Evolutionary conservation across 768 basidiomycete genomes (phyloP).

Genomic region (Naganishia friedmannii): DNA sequence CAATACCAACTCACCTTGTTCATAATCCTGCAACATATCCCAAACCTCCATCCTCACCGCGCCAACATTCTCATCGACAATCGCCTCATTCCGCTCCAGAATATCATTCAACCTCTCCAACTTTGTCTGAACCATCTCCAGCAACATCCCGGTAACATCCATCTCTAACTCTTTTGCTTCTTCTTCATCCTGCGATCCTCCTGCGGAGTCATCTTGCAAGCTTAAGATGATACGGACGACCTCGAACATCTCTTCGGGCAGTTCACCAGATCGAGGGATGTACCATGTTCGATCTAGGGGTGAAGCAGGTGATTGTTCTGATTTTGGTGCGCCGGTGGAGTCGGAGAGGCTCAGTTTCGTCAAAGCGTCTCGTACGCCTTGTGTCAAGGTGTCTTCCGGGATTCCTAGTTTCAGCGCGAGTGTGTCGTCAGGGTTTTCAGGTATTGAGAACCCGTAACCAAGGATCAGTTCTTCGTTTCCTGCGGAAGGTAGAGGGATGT

Average conservation of each 20-base stretch:
- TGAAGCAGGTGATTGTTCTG: slow-evolving; percentile 54
- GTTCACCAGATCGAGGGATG: slow-evolving; percentile 35
- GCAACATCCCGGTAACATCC: slow-evolving; percentile 65
- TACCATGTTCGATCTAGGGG: slow-evolving; percentile 14
- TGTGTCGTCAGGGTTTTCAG: slow-evolving; percentile 78
- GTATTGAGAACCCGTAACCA: slow-evolving; percentile 78
- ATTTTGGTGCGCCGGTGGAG: slow-evolving; percentile 53
- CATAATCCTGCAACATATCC: slow-evolving; percentile 66
- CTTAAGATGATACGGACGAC: slow-evolving; percentile 49
- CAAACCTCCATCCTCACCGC: slow-evolving; percentile 61
- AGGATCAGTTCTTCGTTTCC: slow-evolving; percentile 82
- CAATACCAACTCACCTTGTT: slow-evolving; percentile 58
- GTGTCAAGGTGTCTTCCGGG: slow-evolving; percentile 32
- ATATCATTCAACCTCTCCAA: slow-evolving; percentile 37
- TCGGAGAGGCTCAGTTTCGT: slow-evolving; percentile 46
- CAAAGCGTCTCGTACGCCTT: slow-evolving; percentile 39
- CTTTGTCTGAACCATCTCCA: slow-evolving; percentile 62
- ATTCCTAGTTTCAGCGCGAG: slow-evolving; percentile 75
- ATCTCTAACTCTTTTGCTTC: slow-evolving; percentile 60
- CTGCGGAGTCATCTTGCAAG: slow-evolving; percentile 43
- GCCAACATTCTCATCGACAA: slow-evolving; percentile 22
- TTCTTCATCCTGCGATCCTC: slow-evolving; percentile 40
- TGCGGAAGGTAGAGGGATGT: not conserved
- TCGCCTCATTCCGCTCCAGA: slow-evolving; percentile 18
- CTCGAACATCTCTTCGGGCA: slow-evolving; percentile 47